These are phyloP conservation scores for Lecanicillium sp. DNA, from an alignment of 2,329 filamentous ascomycete genomes.

Conservation along the genomic window DNA sequence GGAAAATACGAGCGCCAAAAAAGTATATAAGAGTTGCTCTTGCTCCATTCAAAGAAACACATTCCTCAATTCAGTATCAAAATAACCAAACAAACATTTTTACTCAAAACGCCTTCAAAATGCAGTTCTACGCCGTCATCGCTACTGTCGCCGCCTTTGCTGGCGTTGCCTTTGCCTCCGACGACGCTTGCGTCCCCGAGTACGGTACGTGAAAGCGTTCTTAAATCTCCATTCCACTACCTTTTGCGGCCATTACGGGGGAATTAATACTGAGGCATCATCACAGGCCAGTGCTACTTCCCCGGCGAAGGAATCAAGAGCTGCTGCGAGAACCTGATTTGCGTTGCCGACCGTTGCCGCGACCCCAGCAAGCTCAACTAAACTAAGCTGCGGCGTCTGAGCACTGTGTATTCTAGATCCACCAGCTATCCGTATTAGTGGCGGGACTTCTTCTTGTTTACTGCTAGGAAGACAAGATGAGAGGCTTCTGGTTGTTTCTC, in stretches of 20 bases:
- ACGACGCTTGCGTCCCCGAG: constrained; percentile 2
- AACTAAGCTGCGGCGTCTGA: no score
- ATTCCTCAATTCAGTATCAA: no score
- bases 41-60: no score
- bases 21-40: no score
- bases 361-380: no score
- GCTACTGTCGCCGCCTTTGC: background rate
- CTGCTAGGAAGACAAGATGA: no score
- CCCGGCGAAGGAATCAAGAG: background rate
- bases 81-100: no score
- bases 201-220: constrained; percentile 2
- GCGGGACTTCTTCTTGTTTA: no score
- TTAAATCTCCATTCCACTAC: background rate
- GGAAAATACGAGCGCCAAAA: no score
- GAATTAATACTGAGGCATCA: constrained; percentile 1
- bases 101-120: background rate
- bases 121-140: constrained; percentile 2
- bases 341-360: constrained; percentile 3
- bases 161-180: constrained; percentile 1
- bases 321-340: constrained; percentile 2
- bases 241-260: background rate
- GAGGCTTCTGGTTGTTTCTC: no score
- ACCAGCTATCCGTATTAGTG: no score
- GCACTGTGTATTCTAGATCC: no score
- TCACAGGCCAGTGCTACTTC: constrained; percentile 6